Evolutionary conservation across 345 rosid genomes (phyloP), one percentile per base, ranked within the genome.

Genomic region (Eucalyptus pauciflora): DNA sequence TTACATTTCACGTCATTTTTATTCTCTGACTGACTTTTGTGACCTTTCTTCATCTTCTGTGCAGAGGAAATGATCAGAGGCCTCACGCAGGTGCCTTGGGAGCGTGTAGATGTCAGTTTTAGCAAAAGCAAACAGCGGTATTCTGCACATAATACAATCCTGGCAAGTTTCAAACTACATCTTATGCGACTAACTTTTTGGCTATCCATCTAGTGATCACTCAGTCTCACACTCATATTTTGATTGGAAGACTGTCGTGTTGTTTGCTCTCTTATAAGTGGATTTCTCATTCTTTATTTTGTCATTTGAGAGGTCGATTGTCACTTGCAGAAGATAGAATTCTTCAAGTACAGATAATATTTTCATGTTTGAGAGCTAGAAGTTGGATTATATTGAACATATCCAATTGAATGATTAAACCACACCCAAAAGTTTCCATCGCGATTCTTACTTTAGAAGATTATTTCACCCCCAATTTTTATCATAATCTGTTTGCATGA

Each of bases 101-200:
- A 97, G 91, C 94, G 99, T 80, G 93, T 97, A 46, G 97, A 97
- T 91, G 99, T 97, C 86, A 97, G 98, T 94, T 97, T 97, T 93
- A 96, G 92, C 89, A 94, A 93, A 89, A 97, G 99, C 91, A 94
- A 86, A 90, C 99, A 96, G 89, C 95, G 99, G 27, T 94, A 92
- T 46, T 89, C 93, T 86, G 99, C 99, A 89, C 98, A 97, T 89
- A 96, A 88, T 91, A 97, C 99, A 87, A 96, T 97, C 90, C 96
- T 96, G 97, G 99, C 92, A 96, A 94, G 99, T 91, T 87, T 43
- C 29, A 54, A 2, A 81, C 43, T 13, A 51, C 13, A 48, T 86
- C 50, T 50, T 81, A 86, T 64, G 25, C 4, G 46, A 51, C 64
- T 17, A 51, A 54, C 87, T 86, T 49, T 85, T 27, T 85, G 18